A percentile compares a stretch with the other conserved stretches of the same genome.
Conservation (phyloP, 2,329 filamentous ascomycete species). For the Colletotrichum scovillei region DNA sequence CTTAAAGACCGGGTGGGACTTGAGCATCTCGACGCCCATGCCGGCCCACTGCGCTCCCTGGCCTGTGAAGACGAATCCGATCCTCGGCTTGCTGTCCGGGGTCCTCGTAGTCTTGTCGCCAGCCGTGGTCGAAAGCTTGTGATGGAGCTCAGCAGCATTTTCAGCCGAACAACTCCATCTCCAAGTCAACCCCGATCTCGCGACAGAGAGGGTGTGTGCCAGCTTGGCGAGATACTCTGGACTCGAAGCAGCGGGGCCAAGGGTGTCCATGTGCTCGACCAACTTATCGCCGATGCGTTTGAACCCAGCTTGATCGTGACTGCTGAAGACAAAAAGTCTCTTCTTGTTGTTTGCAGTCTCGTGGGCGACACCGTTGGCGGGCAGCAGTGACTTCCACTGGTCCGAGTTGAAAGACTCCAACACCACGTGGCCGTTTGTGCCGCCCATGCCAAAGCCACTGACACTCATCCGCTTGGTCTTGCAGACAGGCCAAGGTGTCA, state of each 20-base stretch:
- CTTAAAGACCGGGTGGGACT: slow-evolving; percentile 2
- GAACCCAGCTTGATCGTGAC: background rate
- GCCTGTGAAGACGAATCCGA: slow-evolving; percentile 38
- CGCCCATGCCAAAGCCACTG: slow-evolving; percentile 2
- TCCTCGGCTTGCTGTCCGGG: background rate
- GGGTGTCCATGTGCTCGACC: background rate
- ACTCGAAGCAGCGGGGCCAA: background rate
- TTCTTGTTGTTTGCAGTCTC: background rate
- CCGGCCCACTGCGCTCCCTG: slow-evolving; percentile 37
- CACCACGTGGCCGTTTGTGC: background rate
- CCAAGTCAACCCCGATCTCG: background rate
- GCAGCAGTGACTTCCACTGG: background rate
- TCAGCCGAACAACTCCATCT: background rate
- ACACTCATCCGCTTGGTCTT: background rate
- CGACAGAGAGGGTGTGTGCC: background rate
- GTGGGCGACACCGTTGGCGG: background rate
- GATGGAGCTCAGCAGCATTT: background rate
- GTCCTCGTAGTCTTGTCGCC: background rate
- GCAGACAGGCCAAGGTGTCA: background rate
- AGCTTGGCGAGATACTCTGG: background rate
- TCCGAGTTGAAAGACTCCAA: background rate
- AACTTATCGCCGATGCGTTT: background rate
- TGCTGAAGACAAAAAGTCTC: background rate
- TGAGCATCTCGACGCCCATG: slow-evolving; percentile 35
- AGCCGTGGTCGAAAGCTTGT: background rate